Conservation (phyloP, 805 yeast species). For the Barnettozyma wickerhamii region DNA sequence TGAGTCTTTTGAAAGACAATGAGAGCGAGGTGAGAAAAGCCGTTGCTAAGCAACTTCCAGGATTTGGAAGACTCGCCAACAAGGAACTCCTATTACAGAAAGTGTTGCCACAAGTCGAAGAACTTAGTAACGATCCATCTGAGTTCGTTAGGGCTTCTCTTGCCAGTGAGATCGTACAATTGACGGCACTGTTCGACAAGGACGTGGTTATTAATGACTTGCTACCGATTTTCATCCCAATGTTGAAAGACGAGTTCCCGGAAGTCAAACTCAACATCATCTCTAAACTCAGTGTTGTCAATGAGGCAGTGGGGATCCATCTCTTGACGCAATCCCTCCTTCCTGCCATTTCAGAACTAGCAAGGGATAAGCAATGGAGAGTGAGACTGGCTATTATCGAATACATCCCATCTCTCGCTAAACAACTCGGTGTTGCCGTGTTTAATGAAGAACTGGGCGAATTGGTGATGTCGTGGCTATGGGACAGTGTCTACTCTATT, state of each 20-base stretch:
- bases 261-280: slow-evolving; percentile 94
- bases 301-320: slow-evolving; percentile 91
- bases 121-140: slow-evolving; percentile 82
- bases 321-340: slow-evolving; percentile 78
- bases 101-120: slow-evolving; percentile 79
- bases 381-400: slow-evolving; percentile 95
- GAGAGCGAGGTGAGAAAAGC: slow-evolving; percentile 98
- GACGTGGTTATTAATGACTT: slow-evolving; percentile 78
- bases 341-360: slow-evolving; percentile 94
- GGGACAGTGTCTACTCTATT: slow-evolving; percentile 96
- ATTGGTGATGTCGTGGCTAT: slow-evolving; percentile 93
- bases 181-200: slow-evolving; percentile 82
- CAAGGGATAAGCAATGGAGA: slow-evolving; percentile 97
- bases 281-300: slow-evolving; percentile 85
- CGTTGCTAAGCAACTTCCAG: slow-evolving; percentile 85
- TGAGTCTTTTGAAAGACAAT: slow-evolving; percentile 77
- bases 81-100: slow-evolving; percentile 55
- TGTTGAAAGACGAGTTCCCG: slow-evolving; percentile 96
- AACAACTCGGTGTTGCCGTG: slow-evolving; percentile 88
- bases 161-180: slow-evolving; percentile 80
- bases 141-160: slow-evolving; percentile 92
- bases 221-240: slow-evolving; percentile 82
- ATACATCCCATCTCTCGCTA: slow-evolving; percentile 90
- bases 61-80: slow-evolving; percentile 52
- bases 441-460: slow-evolving; percentile 90